phyloP scores from a whole-genome alignment of 78 protist species.

The Speleostelium caveatum region DNA sequence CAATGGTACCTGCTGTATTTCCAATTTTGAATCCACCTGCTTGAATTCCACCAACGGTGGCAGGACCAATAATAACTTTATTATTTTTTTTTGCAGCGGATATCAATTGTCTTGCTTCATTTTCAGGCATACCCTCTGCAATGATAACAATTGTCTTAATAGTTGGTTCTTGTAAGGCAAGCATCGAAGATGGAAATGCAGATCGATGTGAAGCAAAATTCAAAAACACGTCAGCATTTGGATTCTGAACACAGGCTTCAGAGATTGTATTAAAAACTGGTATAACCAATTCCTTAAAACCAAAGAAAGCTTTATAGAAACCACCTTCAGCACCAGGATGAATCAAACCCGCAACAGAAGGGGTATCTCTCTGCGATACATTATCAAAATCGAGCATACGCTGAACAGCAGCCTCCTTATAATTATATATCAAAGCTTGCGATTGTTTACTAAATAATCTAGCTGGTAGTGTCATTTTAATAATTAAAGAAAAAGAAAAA shows the following conservation, averaged over 20 bases:
- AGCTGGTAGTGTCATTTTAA: slow-evolving; percentile 30
- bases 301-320: slow-evolving; percentile 93
- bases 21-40: slow-evolving; percentile 96
- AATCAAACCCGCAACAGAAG: slow-evolving; percentile 94
- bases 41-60: slow-evolving; percentile 96
- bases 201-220: slow-evolving; percentile 95
- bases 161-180: slow-evolving; percentile 86
- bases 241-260: slow-evolving; percentile 81
- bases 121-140: slow-evolving; percentile 97
- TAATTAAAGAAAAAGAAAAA: not conserved
- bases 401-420: slow-evolving; percentile 82
- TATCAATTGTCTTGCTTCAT: slow-evolving; percentile 81
- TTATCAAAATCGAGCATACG: slow-evolving; percentile 97
- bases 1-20: slow-evolving; percentile 96
- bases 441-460: slow-evolving; percentile 71
- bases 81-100: slow-evolving; percentile 68
- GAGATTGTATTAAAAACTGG: slow-evolving; percentile 84
- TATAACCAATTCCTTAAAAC: slow-evolving; percentile 90
- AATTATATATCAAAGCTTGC: slow-evolving; percentile 73
- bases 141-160: slow-evolving; percentile 86
- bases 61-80: slow-evolving; percentile 95
- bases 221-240: slow-evolving; percentile 89
- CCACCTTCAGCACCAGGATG: slow-evolving; percentile 86
- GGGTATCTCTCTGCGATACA: slow-evolving; percentile 85
- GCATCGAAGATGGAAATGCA: slow-evolving; percentile 87